Base-by-base conservation (phyloP, 257 asterid species). In the Nicotiana obtusifolia region DNA sequence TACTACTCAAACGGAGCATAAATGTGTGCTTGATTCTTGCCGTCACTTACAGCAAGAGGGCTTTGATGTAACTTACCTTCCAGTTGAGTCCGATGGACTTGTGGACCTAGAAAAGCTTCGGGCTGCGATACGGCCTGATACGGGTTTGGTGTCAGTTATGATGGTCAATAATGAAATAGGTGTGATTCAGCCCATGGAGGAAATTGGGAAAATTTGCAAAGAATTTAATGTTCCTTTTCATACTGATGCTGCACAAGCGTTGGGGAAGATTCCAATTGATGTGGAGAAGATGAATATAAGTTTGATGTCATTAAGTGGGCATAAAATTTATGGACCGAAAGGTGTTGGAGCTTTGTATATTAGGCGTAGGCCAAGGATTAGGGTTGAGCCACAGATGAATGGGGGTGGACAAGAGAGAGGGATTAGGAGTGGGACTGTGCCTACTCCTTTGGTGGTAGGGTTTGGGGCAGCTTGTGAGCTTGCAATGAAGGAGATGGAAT, bases 361-460 rank as follows among this genome's bases (percentile, higher is more conserved):
- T 93, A 90, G 97, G 85, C 88, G 99, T 56, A 86, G 99, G 82
- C 99, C 99, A 22, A 93, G 98, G 81, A 92, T 96, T 82, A 87
- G 99, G 20, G 99, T 96, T 52, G 98, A 94, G 88, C 91, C 99
- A 11, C 99, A 94, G 73, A 96, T 96, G 98, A 96, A 90, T 81
- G 99, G 99, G 2, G 99, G 99, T 62, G 99, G 99, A 30, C 99
- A 96, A 61, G 99, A 96, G 89, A 93, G 99, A 82, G 99, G 99
- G 66, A 94, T 96, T 41, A 88, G 99, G 87, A 96, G 99, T 64
- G 99, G 99, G 68, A 96, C 99, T 0, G 98, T 94, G 60, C 98
- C 98, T 0, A 90, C 99, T 1, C 98, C 99, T 0, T 83, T 96
- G 87, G 99, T 91, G 56, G 98, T 96, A 2, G 99, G 99, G 44